Evolutionary conservation across 306 rosid species (phyloP).

Genomic region (Alnus rubra): DNA sequence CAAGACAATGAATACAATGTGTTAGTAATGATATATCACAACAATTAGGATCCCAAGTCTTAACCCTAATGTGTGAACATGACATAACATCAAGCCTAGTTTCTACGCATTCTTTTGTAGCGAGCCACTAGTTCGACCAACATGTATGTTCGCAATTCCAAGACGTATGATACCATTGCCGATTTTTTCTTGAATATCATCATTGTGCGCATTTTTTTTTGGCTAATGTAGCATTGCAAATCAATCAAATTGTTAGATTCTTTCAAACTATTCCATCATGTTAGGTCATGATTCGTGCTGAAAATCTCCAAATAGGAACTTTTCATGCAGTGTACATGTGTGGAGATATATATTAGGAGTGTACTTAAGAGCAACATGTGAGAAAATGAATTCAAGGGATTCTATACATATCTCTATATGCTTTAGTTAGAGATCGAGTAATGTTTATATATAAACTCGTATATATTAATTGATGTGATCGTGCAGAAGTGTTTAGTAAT

Average conservation of each 20-base stretch:
- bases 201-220: conserved; percentile 33
- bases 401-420: too few relatives aligned
- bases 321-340: background rate
- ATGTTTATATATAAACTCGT: background rate
- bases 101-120: too few relatives aligned
- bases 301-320: background rate
- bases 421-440: too few relatives aligned
- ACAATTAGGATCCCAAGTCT: background rate
- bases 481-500: background rate
- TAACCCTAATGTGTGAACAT: background rate
- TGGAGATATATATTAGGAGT: too few relatives aligned
- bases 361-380: too few relatives aligned
- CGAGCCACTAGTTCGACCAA: background rate
- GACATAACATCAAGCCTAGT: background rate
- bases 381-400: too few relatives aligned
- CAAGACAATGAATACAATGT: too few relatives aligned
- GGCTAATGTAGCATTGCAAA: background rate
- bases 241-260: conserved; percentile 22
- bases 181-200: conserved; percentile 29
- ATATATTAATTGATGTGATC: background rate
- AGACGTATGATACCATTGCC: conserved; percentile 7
- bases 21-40: background rate
- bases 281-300: background rate
- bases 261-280: background rate
- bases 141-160: conserved; percentile 16